phyloP scores from a whole-genome alignment of 768 basidiomycete genomes.

The Tulasnella sp. region DNA sequence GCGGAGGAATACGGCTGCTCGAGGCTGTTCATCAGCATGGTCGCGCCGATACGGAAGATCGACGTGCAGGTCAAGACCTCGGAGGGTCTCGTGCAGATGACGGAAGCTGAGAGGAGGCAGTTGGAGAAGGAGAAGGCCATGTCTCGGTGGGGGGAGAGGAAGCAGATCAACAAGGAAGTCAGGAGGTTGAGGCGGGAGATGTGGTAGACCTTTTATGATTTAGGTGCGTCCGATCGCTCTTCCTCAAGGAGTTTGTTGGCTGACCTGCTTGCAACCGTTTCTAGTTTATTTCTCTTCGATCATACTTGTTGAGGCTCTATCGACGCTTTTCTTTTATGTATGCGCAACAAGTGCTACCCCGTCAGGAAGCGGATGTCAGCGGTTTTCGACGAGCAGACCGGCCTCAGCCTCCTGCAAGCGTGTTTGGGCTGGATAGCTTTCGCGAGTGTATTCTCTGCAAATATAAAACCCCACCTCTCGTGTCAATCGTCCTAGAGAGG shows the following conservation, averaged over 20 bases:
- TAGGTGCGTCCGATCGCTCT: background rate
- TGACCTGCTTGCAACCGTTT: background rate
- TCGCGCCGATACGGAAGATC: conserved; percentile 62
- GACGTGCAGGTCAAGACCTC: conserved; percentile 15
- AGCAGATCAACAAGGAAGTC: conserved; percentile 63
- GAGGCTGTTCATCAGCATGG: conserved; percentile 62
- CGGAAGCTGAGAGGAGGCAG: conserved; percentile 51
- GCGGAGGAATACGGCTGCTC: conserved; percentile 79
- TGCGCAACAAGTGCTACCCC: background rate
- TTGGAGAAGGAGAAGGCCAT: conserved; percentile 53
- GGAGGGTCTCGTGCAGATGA: conserved; percentile 45
- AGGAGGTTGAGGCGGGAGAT: conserved; percentile 66
- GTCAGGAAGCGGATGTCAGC: background rate
- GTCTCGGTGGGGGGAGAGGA: conserved; percentile 72
- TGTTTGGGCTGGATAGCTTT: too few species aligned
- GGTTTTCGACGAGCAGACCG: too few species aligned
- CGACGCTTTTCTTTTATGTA: background rate
- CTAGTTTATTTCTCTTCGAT: conserved; percentile 5
- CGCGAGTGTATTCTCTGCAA: too few species aligned
- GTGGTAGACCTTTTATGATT: conserved; percentile 56
- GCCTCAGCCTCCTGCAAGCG: too few species aligned
- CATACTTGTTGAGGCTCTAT: background rate
- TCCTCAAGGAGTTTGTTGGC: background rate
- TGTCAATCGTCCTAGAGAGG: too few species aligned
- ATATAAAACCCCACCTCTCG: too few species aligned